Conservation (phyloP, 176 grass and related monocot genomes). For the Areca catechu region DNA sequence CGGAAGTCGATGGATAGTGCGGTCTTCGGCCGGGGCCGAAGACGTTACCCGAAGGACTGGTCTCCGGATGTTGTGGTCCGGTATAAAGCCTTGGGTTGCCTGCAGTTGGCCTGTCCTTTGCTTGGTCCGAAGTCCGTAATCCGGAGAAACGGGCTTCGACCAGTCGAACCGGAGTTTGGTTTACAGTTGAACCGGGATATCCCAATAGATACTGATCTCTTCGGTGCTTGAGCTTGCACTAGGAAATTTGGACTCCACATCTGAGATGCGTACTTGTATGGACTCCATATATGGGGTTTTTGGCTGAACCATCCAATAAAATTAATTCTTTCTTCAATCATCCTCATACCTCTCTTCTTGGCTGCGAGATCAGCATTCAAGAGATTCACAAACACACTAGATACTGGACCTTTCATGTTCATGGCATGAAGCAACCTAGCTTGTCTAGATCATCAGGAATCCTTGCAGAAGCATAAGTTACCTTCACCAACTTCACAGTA, state of each 20-base stretch:
- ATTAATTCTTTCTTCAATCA: constrained; percentile 1
- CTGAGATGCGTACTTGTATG: background rate
- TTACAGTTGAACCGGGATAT: too few species aligned
- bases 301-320: constrained; percentile 5
- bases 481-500: constrained; percentile 2
- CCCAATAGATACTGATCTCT: background rate
- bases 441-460: background rate
- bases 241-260: background rate
- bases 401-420: background rate
- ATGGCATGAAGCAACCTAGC: background rate
- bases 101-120: too few species aligned
- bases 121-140: too few species aligned
- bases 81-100: too few species aligned
- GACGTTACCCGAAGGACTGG: too few species aligned
- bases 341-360: background rate
- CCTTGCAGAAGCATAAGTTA: background rate
- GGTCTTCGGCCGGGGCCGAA: too few species aligned
- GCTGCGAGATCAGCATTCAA: constrained; percentile 4
- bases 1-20: too few species aligned
- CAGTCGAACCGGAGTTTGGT: too few species aligned
- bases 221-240: background rate
- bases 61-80: too few species aligned
- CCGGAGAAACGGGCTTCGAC: too few species aligned
- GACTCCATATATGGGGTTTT: background rate
- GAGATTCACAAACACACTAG: constrained; percentile 3